Evolutionary conservation across 2,329 filamentous ascomycete species (phyloP).

Genomic region (Eurotiales sp.): DNA sequence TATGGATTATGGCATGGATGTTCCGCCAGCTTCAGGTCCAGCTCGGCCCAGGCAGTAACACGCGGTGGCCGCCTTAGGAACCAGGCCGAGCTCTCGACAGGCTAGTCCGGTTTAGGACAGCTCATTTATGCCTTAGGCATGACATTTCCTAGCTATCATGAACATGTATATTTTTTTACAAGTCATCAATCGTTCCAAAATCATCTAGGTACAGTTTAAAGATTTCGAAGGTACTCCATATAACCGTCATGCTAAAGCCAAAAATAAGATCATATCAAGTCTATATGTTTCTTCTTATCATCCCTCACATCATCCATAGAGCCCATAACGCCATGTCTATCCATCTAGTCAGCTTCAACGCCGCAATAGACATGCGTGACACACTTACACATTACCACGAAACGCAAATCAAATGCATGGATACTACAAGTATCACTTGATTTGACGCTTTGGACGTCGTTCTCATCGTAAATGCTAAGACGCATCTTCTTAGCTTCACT

Average conservation of each 20-base stretch:
- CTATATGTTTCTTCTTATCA: too few species aligned
- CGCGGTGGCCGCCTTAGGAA: not conserved
- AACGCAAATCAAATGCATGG: not conserved
- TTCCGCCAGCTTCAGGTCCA: not conserved
- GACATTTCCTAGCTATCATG: too few species aligned
- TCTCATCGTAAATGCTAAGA: not conserved
- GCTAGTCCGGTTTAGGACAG: not conserved
- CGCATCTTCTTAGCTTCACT: not conserved
- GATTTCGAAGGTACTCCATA: too few species aligned
- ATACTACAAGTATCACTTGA: not conserved
- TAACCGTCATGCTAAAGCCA: too few species aligned
- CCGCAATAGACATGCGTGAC: not conserved
- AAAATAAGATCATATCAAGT: too few species aligned
- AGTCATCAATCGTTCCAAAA: too few species aligned
- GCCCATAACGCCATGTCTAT: not conserved
- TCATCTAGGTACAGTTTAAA: too few species aligned
- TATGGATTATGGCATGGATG: not conserved
- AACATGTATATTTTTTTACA: too few species aligned
- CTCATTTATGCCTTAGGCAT: too few species aligned
- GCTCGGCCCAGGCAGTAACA: not conserved
- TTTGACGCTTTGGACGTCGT: not conserved
- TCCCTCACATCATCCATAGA: conserved; percentile 4
- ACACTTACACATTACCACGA: not conserved
- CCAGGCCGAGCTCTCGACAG: not conserved
- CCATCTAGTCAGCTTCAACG: not conserved